phyloP scores from a whole-genome alignment of 192 early-diverging fungal species.

The Ramicandelaber brevisporus region DNA sequence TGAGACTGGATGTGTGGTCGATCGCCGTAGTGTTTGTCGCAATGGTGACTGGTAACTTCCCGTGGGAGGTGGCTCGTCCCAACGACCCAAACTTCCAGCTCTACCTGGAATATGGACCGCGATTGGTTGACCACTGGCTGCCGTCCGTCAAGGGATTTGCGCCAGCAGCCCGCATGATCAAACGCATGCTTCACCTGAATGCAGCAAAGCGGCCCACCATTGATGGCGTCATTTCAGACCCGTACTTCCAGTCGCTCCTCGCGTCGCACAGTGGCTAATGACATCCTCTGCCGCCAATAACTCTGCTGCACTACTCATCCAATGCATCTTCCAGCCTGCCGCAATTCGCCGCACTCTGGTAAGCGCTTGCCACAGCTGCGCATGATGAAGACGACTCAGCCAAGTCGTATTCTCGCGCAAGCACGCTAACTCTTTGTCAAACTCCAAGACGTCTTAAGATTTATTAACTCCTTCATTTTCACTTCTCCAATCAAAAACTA shows the following conservation, averaged over 20 bases:
- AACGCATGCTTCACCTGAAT: slow-evolving; percentile 7
- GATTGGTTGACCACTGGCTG: neutral
- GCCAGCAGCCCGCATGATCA: slow-evolving; percentile 1
- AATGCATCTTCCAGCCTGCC: no score
- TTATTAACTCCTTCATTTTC: no score
- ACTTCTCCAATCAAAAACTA: no score
- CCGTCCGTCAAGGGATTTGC: neutral
- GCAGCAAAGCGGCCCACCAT: slow-evolving; percentile 8
- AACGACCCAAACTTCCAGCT: slow-evolving; percentile 20
- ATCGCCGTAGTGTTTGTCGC: slow-evolving; percentile 62
- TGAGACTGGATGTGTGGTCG: slow-evolving; percentile 67
- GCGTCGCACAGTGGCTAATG: no score
- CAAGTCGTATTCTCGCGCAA: no score
- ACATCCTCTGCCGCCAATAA: no score
- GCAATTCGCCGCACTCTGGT: no score
- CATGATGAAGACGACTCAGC: no score
- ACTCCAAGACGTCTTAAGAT: no score
- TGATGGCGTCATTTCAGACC: slow-evolving; percentile 4
- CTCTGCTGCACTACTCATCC: no score
- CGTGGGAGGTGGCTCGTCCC: slow-evolving; percentile 25
- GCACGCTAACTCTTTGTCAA: no score
- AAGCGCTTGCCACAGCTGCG: no score
- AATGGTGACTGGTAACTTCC: slow-evolving; percentile 32
- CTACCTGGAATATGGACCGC: slow-evolving; percentile 3
- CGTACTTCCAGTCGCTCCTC: slow-evolving; percentile 10